A percentile compares a stretch with the other conserved stretches of the same genome.
Conservation (phyloP, 441 rosid genomes). For the Dalechampia spathulata region DNA sequence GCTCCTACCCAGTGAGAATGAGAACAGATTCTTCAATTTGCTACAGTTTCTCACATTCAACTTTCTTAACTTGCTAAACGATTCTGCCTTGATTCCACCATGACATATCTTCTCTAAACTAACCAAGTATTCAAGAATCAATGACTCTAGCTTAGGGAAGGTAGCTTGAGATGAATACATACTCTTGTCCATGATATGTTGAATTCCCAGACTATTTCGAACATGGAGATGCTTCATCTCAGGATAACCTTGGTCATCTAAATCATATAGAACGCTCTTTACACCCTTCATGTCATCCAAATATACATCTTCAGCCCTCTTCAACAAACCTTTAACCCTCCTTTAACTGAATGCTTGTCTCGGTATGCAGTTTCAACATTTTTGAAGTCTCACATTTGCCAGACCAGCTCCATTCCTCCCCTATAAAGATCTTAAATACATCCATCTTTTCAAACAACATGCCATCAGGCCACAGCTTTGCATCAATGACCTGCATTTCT, state of each 20-base stretch:
- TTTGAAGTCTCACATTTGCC: not conserved
- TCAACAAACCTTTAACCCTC: not conserved
- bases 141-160: conserved; percentile 4
- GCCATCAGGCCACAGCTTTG: not conserved
- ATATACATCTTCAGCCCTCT: conserved; percentile 1
- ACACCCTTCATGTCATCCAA: not conserved
- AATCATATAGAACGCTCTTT: not conserved
- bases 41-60: no score
- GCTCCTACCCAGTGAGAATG: conserved; percentile 3
- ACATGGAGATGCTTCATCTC: no score
- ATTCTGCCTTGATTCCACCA: not conserved
- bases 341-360: not conserved
- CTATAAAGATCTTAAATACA: not conserved
- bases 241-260: conserved; percentile 13
- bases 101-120: conserved; percentile 1
- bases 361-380: conserved; percentile 7
- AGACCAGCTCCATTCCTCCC: not conserved
- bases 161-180: not conserved
- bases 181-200: not conserved
- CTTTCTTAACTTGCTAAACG: conserved; percentile 10
- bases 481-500: not conserved
- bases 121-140: not conserved
- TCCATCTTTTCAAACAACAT: not conserved
- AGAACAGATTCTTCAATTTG: no score
- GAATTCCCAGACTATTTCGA: no score